Evolutionary conservation across 2,329 filamentous ascomycete species (phyloP), one percentile per base, ranked within the genome.

Genomic region (Aspergillus bombycis): DNA sequence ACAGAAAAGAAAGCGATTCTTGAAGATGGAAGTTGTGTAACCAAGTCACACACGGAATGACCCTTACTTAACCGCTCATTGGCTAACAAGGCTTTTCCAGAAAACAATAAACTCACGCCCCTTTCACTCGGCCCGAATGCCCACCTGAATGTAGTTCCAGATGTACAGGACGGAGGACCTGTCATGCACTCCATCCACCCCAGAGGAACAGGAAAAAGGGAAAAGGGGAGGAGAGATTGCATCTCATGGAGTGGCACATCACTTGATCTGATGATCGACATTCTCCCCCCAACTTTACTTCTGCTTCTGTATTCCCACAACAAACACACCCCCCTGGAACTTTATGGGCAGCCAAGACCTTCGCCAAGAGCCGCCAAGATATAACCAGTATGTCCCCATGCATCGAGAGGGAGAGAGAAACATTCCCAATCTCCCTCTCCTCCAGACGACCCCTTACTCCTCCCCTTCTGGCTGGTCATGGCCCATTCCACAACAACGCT

Each of bases 361-460:
- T 60, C 55, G 68, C 68, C 68, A 70, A 70, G 68, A 60, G 53
- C 30, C 54, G 67, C 67, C 68, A 70, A 70, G 68, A 52, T 26
- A 38, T 48, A 57, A n/a, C 16, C 57, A 62, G 53, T 62, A 64
- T 66, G 64, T 53, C 52, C 55, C 59, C 59, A 58, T 62, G 41
- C 57, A 60, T 61, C 36, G 16, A 43, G 23, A 19, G 32, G 4
- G 52, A 55, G 34, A 53, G 16, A n/a, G 30, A 8, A 30, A 28
- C 34, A 38, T 38, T 55, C 52, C 34, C 52, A 38, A 16, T 55
- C 34, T 26, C 52, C 19, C 34, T 55, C 52, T 7, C 28, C 50
- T 23, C 41, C 55, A 19, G 21, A 26, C 19, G 28, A 26, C 57
- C 61, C 67, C 65, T 69, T 69, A 58, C 67, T 65, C 62, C 64